Conservation (phyloP, 441 rosid genomes). For the Pelargonium australe region DNA sequence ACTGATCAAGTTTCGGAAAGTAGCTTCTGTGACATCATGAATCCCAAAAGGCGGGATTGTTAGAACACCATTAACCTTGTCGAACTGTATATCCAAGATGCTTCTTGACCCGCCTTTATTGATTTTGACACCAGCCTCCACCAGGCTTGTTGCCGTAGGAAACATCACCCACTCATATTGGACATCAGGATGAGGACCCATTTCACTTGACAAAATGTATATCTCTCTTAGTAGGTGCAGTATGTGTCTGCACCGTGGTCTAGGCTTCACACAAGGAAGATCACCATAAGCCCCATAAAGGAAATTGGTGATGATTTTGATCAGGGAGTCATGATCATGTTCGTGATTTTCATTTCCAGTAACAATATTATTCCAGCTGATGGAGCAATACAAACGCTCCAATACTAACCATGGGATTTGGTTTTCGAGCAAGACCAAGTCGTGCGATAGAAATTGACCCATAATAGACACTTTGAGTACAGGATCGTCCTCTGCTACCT, state of each 20-base stretch:
- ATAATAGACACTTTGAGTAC: conserved; percentile 24
- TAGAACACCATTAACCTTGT: conserved; percentile 11
- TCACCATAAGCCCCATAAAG: too few species aligned
- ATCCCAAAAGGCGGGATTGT: conserved; percentile 23
- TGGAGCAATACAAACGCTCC: conserved; percentile 19
- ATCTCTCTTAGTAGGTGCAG: conserved; percentile 3
- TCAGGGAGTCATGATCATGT: background rate
- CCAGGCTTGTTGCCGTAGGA: conserved; percentile 21
- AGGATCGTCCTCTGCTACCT: conserved; percentile 17
- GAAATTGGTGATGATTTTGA: too few species aligned
- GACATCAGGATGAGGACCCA: background rate
- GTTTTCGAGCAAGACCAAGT: conserved; percentile 31
- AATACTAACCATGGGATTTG: conserved; percentile 33
- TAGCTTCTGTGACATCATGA: conserved; percentile 27
- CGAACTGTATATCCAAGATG: conserved; percentile 23
- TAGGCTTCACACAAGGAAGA: too few species aligned
- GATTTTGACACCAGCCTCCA: conserved; percentile 26
- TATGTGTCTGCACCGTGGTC: too few species aligned
- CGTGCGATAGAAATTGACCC: conserved; percentile 22
- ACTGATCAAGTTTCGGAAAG: conserved; percentile 30
- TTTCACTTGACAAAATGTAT: conserved; percentile 11
- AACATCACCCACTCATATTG: conserved; percentile 16
- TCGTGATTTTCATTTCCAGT: background rate
- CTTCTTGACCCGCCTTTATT: conserved; percentile 4
- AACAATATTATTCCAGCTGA: background rate